phyloP scores from a whole-genome alignment of 148 eudicot species.

The Bassia scoparia region DNA sequence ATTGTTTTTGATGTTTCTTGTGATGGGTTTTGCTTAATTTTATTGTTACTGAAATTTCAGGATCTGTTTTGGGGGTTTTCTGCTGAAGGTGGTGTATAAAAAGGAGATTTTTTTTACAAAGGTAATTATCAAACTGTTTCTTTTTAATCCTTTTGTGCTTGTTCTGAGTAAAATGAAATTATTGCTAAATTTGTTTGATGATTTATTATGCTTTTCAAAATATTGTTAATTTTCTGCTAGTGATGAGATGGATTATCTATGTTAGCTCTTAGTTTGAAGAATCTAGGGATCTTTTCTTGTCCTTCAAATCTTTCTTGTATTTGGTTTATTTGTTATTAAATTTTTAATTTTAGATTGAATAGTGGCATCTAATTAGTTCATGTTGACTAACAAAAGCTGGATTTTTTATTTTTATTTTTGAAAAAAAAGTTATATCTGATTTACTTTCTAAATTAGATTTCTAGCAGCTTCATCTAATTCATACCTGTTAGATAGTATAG shows the following conservation, averaged over 20 bases:
- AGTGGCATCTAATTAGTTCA: not conserved
- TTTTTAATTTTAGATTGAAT: too few species aligned
- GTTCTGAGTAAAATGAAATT: not conserved
- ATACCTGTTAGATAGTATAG: not conserved
- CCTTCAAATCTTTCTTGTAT: not conserved
- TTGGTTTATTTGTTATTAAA: not conserved
- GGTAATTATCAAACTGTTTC: constrained; percentile 10
- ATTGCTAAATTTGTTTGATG: not conserved
- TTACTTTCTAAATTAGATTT: not conserved
- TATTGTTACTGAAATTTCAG: constrained; percentile 14
- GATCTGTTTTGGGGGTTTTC: constrained; percentile 28
- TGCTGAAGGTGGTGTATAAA: constrained; percentile 6
- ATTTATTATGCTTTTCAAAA: not conserved
- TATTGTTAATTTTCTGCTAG: not conserved
- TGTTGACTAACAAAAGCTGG: constrained; percentile 4
- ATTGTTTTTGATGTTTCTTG: not conserved
- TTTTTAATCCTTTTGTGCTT: not conserved
- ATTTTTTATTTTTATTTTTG: not conserved
- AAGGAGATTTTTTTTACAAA: constrained; percentile 23
- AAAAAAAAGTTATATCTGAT: not conserved
- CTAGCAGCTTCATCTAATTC: not conserved
- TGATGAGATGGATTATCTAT: not conserved
- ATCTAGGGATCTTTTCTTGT: constrained; percentile 4
- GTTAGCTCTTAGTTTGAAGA: not conserved
- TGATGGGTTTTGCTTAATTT: constrained; percentile 15